Conservation (phyloP, 2,329 filamentous ascomycete species). For the Fusarium citri region DNA sequence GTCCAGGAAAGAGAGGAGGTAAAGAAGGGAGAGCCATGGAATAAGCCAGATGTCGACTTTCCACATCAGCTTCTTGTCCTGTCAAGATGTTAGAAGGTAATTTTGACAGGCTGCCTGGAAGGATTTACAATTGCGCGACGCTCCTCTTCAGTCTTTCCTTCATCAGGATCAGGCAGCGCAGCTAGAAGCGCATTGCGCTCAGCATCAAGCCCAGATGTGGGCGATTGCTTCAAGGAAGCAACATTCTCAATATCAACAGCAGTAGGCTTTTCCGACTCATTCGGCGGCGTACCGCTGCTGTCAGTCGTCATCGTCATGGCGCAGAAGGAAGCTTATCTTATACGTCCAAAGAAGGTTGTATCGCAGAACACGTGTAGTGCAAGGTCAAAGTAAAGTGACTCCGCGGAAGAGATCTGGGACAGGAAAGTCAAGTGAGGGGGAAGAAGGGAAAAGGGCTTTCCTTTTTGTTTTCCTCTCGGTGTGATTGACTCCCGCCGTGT, state of each 20-base stretch:
- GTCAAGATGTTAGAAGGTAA: background rate
- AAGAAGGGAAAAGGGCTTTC: background rate
- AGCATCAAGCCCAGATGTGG: constrained; percentile 32
- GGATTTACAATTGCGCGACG: constrained; percentile 66
- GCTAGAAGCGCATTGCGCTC: constrained; percentile 48
- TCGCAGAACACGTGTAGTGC: background rate
- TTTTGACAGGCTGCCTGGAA: constrained; percentile 39
- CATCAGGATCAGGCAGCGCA: constrained; percentile 59
- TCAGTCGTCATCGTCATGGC: constrained; percentile 36
- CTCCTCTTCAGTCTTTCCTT: constrained; percentile 70
- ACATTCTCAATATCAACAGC: constrained; percentile 33
- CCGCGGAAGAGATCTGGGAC: background rate
- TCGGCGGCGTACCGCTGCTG: constrained; percentile 28
- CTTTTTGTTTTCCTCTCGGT: constrained; percentile 28
- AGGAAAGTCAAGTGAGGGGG: background rate
- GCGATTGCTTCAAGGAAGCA: background rate
- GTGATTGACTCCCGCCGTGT: constrained; percentile 6
- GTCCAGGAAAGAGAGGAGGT: constrained; percentile 63
- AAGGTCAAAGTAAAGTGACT: background rate
- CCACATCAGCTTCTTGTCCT: constrained; percentile 64
- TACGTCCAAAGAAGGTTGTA: background rate
- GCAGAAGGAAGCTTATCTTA: background rate
- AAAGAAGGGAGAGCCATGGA: constrained; percentile 68
- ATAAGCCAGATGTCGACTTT: constrained; percentile 69
- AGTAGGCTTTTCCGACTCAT: constrained; percentile 31